Evolutionary conservation across 305 asterid genomes (phyloP), one percentile per base, ranked within the genome.

Genomic region (Fraxinus greggii): DNA sequence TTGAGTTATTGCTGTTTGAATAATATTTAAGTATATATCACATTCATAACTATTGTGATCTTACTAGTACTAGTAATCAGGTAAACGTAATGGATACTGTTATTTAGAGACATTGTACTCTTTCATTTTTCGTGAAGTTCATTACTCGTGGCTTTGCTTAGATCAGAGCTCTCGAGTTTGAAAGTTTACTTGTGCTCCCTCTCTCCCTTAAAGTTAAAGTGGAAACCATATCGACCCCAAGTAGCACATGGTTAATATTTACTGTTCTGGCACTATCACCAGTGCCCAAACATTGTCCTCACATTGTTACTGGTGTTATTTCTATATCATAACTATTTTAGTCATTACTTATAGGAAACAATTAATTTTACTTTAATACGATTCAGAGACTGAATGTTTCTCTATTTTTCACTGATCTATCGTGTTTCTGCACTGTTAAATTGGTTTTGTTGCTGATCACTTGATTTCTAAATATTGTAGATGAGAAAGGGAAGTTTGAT

Each of bases 401-500:
- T 65, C 19, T 65, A 65, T 65, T 26, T 65, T 65, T 56, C 7
- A 3, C 9, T 26, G 73, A 65, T 9, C 33, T 26, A 65, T 65
- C 19, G 12, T 65, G 73, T 65, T 65, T 28, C 35, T 65, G 7
- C 35, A 9, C 51, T 9, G 1, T 51, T 65, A 26, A 65, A 51
- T 65, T 74, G 72, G 79, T 35, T 42, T 65, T 75, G 72, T 36
- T 77, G 65, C 40, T 21, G 78, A 59, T 36, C 83, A 13, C 40
- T 13, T 21, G 21, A 36, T 67, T 69, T 69, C 24, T 48, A 7
- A 28, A 80, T 21, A 84, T 81, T 42, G 38, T 91, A 96, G 99
- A 96, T 74, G 95, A 94, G 80, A 96, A 94, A 82, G 98, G 94
- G 2, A 95, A 93, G 91, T 93, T 95, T 74, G 98, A 93, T 85